Percentiles rank a stretch among this genome's conserved stretches.
phyloP scores from a whole-genome alignment of 2,329 filamentous ascomycete species.

The Paecilomyces sp. region DNA sequence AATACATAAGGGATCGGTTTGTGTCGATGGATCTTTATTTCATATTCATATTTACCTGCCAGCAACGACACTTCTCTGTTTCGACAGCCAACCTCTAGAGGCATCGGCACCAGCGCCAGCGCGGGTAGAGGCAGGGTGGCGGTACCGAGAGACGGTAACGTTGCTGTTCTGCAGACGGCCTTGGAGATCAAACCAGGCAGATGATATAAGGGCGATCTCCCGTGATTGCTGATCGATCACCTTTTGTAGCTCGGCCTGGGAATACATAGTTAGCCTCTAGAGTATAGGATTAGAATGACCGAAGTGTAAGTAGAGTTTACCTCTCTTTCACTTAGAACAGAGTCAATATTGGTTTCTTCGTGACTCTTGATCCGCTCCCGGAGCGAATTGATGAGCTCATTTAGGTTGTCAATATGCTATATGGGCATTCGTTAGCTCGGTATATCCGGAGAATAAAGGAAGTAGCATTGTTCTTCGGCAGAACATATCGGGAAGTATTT shows the following conservation, averaged over 20 bases:
- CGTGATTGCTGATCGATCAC: constrained; percentile 34
- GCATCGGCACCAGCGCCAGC: constrained; percentile 25
- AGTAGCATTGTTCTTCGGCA: neutral
- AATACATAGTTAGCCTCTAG: neutral
- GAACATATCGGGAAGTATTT: constrained; percentile 1
- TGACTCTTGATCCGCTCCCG: constrained; percentile 34
- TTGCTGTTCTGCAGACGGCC: constrained; percentile 38
- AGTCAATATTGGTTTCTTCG: constrained; percentile 30
- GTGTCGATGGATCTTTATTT: neutral
- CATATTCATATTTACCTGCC: constrained; percentile 8
- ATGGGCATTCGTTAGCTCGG: neutral
- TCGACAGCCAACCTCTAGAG: constrained; percentile 38
- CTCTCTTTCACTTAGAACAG: constrained; percentile 33
- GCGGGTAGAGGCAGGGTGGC: constrained; percentile 21
- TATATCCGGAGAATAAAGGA: neutral
- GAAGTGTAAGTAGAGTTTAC: constrained; percentile 5
- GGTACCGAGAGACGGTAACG: constrained; percentile 33
- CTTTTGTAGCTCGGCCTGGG: constrained; percentile 33
- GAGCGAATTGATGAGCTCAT: constrained; percentile 35
- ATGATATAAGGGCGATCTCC: constrained; percentile 39
- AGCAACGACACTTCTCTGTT: constrained; percentile 36
- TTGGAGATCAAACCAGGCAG: constrained; percentile 42
- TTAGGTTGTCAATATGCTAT: constrained; percentile 37
- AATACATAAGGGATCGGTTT: neutral
- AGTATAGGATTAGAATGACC: neutral